These are phyloP conservation scores for Hamigera avellanea DNA, from an alignment of 495 filamentous ascomycete genomes.

Conservation along the genomic window DNA sequence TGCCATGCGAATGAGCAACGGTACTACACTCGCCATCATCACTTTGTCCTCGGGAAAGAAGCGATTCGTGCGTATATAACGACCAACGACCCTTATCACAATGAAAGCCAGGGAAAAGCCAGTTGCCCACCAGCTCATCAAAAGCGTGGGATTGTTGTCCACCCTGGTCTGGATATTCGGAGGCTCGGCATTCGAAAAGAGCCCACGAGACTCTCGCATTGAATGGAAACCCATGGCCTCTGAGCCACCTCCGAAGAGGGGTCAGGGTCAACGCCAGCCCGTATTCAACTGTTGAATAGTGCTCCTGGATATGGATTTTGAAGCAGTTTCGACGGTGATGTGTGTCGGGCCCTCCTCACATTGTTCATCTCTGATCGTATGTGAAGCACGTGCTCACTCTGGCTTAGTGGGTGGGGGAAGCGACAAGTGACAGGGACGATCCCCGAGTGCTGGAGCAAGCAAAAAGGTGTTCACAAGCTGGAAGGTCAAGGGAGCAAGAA, in stretches of 20 bases:
- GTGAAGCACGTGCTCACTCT: no score
- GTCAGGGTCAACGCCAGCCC: not conserved
- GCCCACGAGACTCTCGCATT: conserved; percentile 12
- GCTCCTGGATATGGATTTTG: no score
- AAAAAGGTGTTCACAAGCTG: no score
- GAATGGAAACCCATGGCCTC: conserved; percentile 9
- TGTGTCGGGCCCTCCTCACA: no score
- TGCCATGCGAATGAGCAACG: conserved; percentile 70
- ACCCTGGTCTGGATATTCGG: conserved; percentile 42
- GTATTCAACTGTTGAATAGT: no score
- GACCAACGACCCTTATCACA: conserved; percentile 58
- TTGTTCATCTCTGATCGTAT: no score
- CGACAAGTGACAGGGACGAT: no score
- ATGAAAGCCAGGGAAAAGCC: conserved; percentile 73
- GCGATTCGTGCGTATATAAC: conserved; percentile 68
- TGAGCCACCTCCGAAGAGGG: conserved; percentile 21
- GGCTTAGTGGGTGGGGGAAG: no score
- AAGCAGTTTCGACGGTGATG: no score
- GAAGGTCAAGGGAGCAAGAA: no score
- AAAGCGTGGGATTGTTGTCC: conserved; percentile 62
- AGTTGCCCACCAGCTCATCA: conserved; percentile 94
- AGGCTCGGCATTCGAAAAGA: conserved; percentile 29
- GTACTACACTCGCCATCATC: conserved; percentile 69
- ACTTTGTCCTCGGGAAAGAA: conserved; percentile 82
- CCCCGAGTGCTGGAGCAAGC: no score